Evolutionary conservation across 2,329 filamentous ascomycete species (phyloP), one percentile per base, ranked within the genome.

Genomic region (Mycogone perniciosa): DNA sequence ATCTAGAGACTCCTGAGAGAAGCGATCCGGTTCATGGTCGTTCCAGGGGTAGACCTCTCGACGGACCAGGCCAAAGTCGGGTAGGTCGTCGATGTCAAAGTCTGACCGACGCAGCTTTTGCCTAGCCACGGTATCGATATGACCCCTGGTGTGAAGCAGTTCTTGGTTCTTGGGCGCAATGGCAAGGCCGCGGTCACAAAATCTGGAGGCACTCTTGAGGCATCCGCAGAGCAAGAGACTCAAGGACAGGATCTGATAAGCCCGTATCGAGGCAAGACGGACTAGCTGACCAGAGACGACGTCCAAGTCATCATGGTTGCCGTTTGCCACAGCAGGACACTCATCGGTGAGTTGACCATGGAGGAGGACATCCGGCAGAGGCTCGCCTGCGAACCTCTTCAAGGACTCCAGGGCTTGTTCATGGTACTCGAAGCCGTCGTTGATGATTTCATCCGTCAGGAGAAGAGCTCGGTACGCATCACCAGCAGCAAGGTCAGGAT

Each of bases 381-480:
- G 63, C 2, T 66, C 63, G 26, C 62, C 61, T 6, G 60, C 50
- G 38, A 65, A 60, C 57, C 61, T 66, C 48, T 59, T 58, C 44
- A 85, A 67, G 7, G 77, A 73, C 46, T 80, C 77, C 6, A 76
- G 58, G 7, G 85, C 84, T 59, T 80, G 72, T 11, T 89, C 82
- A 63, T 93, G 85, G 61, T 90, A 95, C 67, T 96, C 89, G 59
- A 88, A 91, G 37, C 81, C 80, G 55, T 92, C 87, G 50, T 93
- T 85, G 56, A 77, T 69, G 34, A 89, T 79, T 57, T 93, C 89
- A 63, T 97, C 92, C 11, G 87, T 80, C 43, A 99, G 73, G 4
- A 96, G 79, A n/a, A 97, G 76, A 1, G 91, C 90, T 50, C 87
- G 85, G 66, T 97, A 97, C 5, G 89, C 89, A 73, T 96, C 91